A percentile compares a stretch with the other conserved stretches of the same genome.
Conservation (phyloP, 225 moss, liverwort and hornwort genomes). For the Lunularia cruciata region DNA sequence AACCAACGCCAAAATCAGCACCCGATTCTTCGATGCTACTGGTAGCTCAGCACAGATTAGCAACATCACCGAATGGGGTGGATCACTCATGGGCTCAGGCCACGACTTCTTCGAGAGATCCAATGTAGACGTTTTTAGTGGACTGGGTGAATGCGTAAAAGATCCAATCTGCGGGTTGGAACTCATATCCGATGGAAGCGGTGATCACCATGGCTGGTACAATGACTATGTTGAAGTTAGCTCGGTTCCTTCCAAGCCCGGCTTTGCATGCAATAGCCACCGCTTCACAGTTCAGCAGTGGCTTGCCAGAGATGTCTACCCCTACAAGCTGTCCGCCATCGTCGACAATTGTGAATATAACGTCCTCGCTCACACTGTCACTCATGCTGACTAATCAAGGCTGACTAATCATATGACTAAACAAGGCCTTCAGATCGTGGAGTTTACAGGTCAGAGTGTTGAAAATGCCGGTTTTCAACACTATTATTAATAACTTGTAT, state of each 20-base stretch:
- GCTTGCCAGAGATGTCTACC: slow-evolving; percentile 27
- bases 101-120: slow-evolving; percentile 28
- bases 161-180: slow-evolving; percentile 19
- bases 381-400: too few species aligned
- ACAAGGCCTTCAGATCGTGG: too few species aligned
- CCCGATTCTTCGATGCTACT: slow-evolving; percentile 14
- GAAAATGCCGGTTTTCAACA: too few species aligned
- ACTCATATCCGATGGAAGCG: slow-evolving; percentile 25
- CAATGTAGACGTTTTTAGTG: slow-evolving; percentile 13
- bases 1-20: slow-evolving; percentile 12
- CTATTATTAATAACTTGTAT: too few species aligned
- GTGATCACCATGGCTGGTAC: slow-evolving; percentile 28
- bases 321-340: slow-evolving; percentile 13
- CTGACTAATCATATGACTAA: too few species aligned
- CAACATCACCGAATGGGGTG: slow-evolving; percentile 20
- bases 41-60: neutral
- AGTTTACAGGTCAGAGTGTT: too few species aligned
- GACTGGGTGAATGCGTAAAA: slow-evolving; percentile 18
- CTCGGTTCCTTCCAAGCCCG: slow-evolving; percentile 11
- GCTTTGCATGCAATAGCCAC: slow-evolving; percentile 9
- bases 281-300: slow-evolving; percentile 25
- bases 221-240: slow-evolving; percentile 24
- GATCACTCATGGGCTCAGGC: slow-evolving; percentile 2
- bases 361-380: too few species aligned
- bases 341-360: slow-evolving; percentile 18